Evolutionary conservation across 352 stramenopile genomes (phyloP).

Genomic region (Phytophthora colocasiae): DNA sequence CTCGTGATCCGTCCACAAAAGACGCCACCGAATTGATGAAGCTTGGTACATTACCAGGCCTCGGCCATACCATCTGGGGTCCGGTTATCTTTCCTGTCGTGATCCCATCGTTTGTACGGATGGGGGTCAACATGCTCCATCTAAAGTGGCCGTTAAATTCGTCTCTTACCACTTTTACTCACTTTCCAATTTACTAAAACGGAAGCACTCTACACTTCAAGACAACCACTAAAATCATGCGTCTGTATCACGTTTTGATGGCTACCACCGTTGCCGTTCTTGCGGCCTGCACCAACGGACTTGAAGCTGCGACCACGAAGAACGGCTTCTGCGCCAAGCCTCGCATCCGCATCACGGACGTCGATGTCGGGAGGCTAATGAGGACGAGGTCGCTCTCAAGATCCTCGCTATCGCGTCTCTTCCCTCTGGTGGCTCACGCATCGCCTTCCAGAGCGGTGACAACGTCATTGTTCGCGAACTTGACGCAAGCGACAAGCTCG

Average conservation of each 20-base stretch:
- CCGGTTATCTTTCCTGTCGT: slow-evolving; percentile 10
- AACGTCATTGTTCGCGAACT: slow-evolving; percentile 56
- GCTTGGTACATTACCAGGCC: slow-evolving; percentile 16
- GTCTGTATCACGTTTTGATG: slow-evolving; percentile 19
- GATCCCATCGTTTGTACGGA: slow-evolving; percentile 10
- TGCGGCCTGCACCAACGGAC: slow-evolving; percentile 4
- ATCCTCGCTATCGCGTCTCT: slow-evolving; percentile 55
- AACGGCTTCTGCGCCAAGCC: slow-evolving; percentile 47
- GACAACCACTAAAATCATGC: slow-evolving; percentile 11
- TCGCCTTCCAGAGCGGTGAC: slow-evolving; percentile 62
- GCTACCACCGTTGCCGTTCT: slow-evolving; percentile 17
- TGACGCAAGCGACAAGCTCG: slow-evolving; percentile 55
- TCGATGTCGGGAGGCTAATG: slow-evolving; percentile 52
- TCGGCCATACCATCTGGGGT: slow-evolving; percentile 12
- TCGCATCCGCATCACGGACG: slow-evolving; percentile 46
- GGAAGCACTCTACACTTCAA: slow-evolving; percentile 6
- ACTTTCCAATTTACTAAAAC: slow-evolving; percentile 17
- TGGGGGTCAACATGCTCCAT: slow-evolving; percentile 2
- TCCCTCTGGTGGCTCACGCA: slow-evolving; percentile 48
- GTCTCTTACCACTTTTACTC: not conserved
- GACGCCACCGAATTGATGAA: slow-evolving; percentile 13
- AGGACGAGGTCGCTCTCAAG: slow-evolving; percentile 60
- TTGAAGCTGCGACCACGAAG: not conserved
- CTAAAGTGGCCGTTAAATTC: not conserved
- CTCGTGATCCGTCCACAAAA: slow-evolving; percentile 4